A percentile compares a stretch with the other conserved stretches of the same genome.
phyloP scores from a whole-genome alignment of 495 filamentous ascomycete species.

The Aspergillus baeticus region DNA sequence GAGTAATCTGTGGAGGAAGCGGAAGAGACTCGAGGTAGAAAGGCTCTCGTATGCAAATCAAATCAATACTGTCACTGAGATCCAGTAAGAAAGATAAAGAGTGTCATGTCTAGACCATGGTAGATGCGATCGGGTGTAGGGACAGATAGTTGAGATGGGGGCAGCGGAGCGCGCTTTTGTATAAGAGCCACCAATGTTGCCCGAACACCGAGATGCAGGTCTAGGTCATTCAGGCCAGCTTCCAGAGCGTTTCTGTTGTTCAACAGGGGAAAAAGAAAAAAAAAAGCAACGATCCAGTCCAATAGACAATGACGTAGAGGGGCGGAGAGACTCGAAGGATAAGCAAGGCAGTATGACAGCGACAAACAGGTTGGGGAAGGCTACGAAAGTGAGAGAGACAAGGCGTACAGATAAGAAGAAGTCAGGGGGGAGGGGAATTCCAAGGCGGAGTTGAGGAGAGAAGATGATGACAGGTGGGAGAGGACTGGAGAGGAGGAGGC shows the following conservation, averaged over 20 bases:
- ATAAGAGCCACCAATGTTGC: constrained; percentile 4
- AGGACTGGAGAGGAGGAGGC: neutral
- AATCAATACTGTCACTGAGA: constrained; percentile 4
- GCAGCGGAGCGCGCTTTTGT: neutral
- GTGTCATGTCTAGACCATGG: constrained; percentile 12
- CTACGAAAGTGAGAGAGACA: neutral
- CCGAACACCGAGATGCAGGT: neutral
- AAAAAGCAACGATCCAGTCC: neutral
- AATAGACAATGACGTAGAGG: constrained; percentile 11
- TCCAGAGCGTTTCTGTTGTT: neutral
- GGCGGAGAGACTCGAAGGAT: neutral
- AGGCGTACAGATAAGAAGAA: constrained; percentile 1
- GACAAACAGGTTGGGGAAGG: neutral
- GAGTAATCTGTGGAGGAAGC: too few species aligned
- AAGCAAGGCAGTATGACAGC: constrained; percentile 10
- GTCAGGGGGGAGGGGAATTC: neutral
- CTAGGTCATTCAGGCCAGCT: neutral
- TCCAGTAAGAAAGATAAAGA: neutral
- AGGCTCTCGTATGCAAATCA: neutral
- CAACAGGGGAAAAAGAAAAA: neutral
- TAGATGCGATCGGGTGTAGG: neutral
- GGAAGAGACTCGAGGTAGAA: neutral
- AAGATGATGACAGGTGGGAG: neutral
- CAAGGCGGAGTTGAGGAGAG: constrained; percentile 8
- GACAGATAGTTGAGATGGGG: neutral